Percentiles rank a stretch among this genome's conserved stretches.
Evolutionary conservation across 1,139 yeast species (phyloP).

Genomic region (Protomyces pachydermus): DNA sequence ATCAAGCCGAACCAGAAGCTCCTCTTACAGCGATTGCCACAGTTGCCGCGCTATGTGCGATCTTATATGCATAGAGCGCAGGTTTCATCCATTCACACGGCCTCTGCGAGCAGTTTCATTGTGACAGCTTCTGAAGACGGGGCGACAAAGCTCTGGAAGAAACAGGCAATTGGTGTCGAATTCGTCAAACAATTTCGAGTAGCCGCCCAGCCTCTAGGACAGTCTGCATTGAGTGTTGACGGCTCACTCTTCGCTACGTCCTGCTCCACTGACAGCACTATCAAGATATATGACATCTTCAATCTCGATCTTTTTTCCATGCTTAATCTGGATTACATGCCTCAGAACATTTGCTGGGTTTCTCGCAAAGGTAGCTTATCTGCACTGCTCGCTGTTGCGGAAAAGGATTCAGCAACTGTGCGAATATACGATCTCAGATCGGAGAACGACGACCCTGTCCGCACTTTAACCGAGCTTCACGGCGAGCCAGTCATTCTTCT

Average conservation of each 20-base stretch:
- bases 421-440: constrained; percentile 37
- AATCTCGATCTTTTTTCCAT: constrained; percentile 44
- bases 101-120: constrained; percentile 35
- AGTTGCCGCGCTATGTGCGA: constrained; percentile 35
- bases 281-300: constrained; percentile 45
- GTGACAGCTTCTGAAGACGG: constrained; percentile 46
- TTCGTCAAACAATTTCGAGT: constrained; percentile 44
- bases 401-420: constrained; percentile 34
- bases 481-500: constrained; percentile 38
- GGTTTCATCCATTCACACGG: constrained; percentile 33
- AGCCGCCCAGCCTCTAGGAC: constrained; percentile 35
- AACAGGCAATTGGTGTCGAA: constrained; percentile 36
- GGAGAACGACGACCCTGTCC: constrained; percentile 32
- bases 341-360: constrained; percentile 37
- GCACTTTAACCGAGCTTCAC: constrained; percentile 38
- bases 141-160: constrained; percentile 45
- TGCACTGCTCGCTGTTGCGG: constrained; percentile 35
- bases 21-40: constrained; percentile 33
- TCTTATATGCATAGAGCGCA: constrained; percentile 39
- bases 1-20: constrained; percentile 2
- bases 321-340: constrained; percentile 37
- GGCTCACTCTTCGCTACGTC: constrained; percentile 39
- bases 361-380: constrained; percentile 30
- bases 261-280: constrained; percentile 37
- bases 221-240: constrained; percentile 35